Evolutionary conservation across 2,329 filamentous ascomycete genomes (phyloP), one percentile per base, ranked within the genome.

Genomic region (Botrytis medusae): DNA sequence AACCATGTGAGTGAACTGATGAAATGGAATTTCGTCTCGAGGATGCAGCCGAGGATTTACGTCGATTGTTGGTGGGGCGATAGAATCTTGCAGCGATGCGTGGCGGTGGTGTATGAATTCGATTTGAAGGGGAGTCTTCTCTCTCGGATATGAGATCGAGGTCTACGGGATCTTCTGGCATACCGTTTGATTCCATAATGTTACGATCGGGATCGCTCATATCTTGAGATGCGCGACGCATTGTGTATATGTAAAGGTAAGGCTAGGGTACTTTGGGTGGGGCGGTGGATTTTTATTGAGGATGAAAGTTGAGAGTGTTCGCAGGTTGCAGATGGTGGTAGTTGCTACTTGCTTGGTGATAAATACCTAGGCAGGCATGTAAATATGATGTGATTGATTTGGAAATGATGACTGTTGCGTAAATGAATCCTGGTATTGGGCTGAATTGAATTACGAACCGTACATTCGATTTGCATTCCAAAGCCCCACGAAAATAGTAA

Each of bases 81-180:
- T 93, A 93, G 84, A 95, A 93, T 76, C 92, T 91, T 71, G 92
- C 92, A 78, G 92, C 92, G 79, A 95, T 91, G 79, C 90, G 91
- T 44, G 92, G 90, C 71, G 93, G 93, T 63, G 92, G 92, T 70
- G 90, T 88, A 79, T 88, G 87, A 75, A 80, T 80, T 57, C 79
- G 75, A 46, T 68, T 75, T 6, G 79, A 79, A 67, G 76, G 76
- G 7, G 74, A 74, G 32, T 80, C 80, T 76, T 80, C 79, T 25
- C 64, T 68, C 48, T 68, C 64, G 67, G 75, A 78, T 72, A 80
- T 80, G 70, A 79, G 76, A 61, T 80, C 79, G 32, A 81, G 72
- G 72, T 78, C 76, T 40, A 32, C 32, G 29, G 71, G 37, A 29
- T 72, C 71, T 69, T 69, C 71, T 69, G 63, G 42, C 51, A 74